Percentiles rank a stretch among this genome's conserved stretches.
Evolutionary conservation across 495 filamentous ascomycete species (phyloP).

Genomic region (Amniculicola lignicola): DNA sequence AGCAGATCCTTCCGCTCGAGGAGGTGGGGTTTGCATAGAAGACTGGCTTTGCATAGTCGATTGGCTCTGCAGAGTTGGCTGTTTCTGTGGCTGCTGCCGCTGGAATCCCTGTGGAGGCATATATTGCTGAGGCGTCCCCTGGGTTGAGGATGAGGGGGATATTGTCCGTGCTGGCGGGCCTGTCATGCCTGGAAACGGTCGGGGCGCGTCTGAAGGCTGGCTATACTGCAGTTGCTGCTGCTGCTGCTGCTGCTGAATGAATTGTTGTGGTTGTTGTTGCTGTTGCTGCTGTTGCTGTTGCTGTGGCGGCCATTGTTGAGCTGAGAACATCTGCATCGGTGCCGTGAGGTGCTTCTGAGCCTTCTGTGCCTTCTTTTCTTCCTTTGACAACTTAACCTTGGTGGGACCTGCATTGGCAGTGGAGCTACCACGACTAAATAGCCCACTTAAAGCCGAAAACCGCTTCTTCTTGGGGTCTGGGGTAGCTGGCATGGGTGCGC

Average conservation of each 20-base stretch:
- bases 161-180: not conserved
- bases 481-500: conserved; percentile 4
- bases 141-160: conserved; percentile 9
- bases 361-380: conserved; percentile 32
- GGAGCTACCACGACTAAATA: conserved; percentile 33
- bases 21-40: not conserved
- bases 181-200: conserved; percentile 23
- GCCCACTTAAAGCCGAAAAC: conserved; percentile 45
- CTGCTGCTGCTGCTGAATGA: no score
- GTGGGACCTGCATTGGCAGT: conserved; percentile 8
- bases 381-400: conserved; percentile 25
- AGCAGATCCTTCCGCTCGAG: conserved; percentile 11
- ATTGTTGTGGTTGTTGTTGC: conserved; percentile 1
- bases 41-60: no score
- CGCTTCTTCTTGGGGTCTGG: conserved; percentile 48
- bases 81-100: not conserved
- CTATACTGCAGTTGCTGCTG: conserved; percentile 13
- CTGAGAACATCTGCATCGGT: conserved; percentile 7
- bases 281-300: conserved; percentile 13
- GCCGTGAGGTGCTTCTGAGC: conserved; percentile 16
- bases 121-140: conserved; percentile 12
- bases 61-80: not conserved
- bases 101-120: conserved; percentile 1
- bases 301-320: conserved; percentile 23
- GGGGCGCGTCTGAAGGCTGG: not conserved